A percentile compares a stretch with the other conserved stretches of the same genome.
Conservation (phyloP, 1,284 basidiomycete genomes). For the Trichosporon inkin region DNA sequence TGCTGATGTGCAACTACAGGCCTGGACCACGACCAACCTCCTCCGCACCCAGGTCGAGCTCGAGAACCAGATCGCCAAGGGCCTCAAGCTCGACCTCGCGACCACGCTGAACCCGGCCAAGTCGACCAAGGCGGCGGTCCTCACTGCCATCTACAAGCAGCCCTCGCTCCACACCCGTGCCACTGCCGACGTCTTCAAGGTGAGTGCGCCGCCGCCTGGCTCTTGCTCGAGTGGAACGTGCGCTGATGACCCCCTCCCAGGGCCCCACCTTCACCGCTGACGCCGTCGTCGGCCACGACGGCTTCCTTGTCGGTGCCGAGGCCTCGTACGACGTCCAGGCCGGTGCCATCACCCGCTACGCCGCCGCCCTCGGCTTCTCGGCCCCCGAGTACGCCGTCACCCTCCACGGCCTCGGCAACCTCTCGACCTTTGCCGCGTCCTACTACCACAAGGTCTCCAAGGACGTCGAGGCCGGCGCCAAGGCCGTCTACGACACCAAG, state of each 20-base stretch:
- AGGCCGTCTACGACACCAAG: conserved; percentile 96
- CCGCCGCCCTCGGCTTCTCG: conserved; percentile 76
- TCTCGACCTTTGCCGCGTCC: conserved; percentile 88
- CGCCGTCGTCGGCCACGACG: conserved; percentile 90
- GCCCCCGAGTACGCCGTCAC: conserved; percentile 97
- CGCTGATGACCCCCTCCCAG: conserved; percentile 52
- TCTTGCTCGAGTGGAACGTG: conserved; percentile 6
- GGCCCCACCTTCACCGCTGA: conserved; percentile 97
- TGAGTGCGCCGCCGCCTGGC: conserved; percentile 44
- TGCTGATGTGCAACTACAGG: conserved; percentile 44
- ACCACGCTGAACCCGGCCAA: conserved; percentile 74
- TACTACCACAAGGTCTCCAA: conserved; percentile 93
- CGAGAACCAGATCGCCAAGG: conserved; percentile 96
- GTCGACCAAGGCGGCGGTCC: conserved; percentile 70
- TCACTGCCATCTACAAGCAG: conserved; percentile 89
- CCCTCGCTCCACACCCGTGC: conserved; percentile 91
- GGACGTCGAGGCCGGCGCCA: conserved; percentile 97
- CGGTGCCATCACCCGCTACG: conserved; percentile 87
- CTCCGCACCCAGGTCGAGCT: conserved; percentile 87
- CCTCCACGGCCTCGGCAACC: conserved; percentile 89
- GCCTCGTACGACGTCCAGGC: conserved; percentile 93
- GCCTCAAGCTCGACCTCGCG: conserved; percentile 89
- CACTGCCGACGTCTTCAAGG: conserved; percentile 92
- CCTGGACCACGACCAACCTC: conserved; percentile 91
- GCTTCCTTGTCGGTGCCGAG: conserved; percentile 95